These are phyloP conservation scores for Polychaeton citri DNA, from an alignment of 2,329 filamentous ascomycete genomes.

Conservation along the genomic window DNA sequence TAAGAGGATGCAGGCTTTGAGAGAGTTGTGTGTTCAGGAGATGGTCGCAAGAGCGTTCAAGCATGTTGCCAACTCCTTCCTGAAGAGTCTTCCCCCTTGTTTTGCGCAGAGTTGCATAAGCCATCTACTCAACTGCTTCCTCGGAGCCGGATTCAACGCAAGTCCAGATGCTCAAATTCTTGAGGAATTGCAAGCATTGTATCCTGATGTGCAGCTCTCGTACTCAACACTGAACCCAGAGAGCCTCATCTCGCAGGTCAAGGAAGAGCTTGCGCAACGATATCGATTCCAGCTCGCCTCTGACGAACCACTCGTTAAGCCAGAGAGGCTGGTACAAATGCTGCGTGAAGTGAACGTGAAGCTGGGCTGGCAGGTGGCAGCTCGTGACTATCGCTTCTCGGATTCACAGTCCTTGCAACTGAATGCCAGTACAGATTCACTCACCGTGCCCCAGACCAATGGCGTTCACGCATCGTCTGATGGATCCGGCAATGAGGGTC, in stretches of 20 bases:
- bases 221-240: conserved; percentile 71
- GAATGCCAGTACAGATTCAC: conserved; percentile 18
- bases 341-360: conserved; percentile 82
- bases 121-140: conserved; percentile 85
- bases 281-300: conserved; percentile 57
- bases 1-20: conserved; percentile 62
- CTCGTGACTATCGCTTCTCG: conserved; percentile 61
- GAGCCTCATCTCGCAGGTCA: conserved; percentile 54
- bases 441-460: conserved; percentile 20
- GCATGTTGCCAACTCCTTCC: conserved; percentile 67
- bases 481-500: conserved; percentile 1
- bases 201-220: conserved; percentile 65
- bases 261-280: conserved; percentile 56
- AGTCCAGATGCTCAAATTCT: conserved; percentile 70
- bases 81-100: conserved; percentile 65
- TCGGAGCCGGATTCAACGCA: conserved; percentile 64
- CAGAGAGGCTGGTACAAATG: conserved; percentile 64
- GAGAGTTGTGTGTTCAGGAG: conserved; percentile 68
- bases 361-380: conserved; percentile 75
- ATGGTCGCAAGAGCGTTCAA: conserved; percentile 96
- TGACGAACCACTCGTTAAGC: conserved; percentile 50
- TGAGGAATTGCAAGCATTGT: conserved; percentile 57
- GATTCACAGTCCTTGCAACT: conserved; percentile 19
- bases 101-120: conserved; percentile 69
- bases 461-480: conserved; percentile 11